Percentiles rank a stretch among this genome's conserved stretches.
Conservation (phyloP, 1,139 yeast genomes). For the Suhomyces bolitotheri region DNA sequence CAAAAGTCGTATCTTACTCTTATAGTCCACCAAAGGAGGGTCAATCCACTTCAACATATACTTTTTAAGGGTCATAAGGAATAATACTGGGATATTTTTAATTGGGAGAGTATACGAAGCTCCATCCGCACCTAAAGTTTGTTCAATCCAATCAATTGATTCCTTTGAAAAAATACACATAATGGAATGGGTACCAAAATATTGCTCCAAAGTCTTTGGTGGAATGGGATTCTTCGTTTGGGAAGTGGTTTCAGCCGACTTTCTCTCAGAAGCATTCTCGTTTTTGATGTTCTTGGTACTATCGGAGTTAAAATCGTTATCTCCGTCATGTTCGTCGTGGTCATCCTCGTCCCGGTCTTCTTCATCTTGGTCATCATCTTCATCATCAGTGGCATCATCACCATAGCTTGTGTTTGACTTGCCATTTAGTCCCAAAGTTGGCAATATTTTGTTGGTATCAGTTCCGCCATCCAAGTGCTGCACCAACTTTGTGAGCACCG, state of each 20-base stretch:
- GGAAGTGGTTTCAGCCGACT: background rate
- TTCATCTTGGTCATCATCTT: conserved; percentile 3
- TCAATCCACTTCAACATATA: conserved; percentile 36
- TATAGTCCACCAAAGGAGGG: conserved; percentile 29
- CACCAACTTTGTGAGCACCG: conserved; percentile 20
- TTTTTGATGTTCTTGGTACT: background rate
- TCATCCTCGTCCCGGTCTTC: conserved; percentile 1
- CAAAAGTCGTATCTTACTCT: conserved; percentile 21
- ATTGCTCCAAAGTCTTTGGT: conserved; percentile 18
- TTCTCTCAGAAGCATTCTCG: background rate
- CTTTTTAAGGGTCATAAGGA: conserved; percentile 22
- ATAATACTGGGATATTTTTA: conserved; percentile 32
- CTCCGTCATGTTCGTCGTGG: conserved; percentile 4
- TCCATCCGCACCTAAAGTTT: conserved; percentile 26
- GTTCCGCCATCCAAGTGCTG: background rate
- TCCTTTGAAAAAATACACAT: conserved; percentile 38
- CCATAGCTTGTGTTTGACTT: conserved; percentile 6
- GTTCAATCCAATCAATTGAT: conserved; percentile 37
- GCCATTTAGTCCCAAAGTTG: too few species aligned
- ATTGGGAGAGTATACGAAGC: conserved; percentile 29
- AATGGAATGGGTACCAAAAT: conserved; percentile 43
- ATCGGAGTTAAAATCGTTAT: background rate
- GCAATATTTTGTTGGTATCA: background rate
- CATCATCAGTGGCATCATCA: conserved; percentile 3
- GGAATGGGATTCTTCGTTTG: conserved; percentile 1